Percentiles rank a stretch among this genome's conserved stretches.
phyloP scores from a whole-genome alignment of 495 filamentous ascomycete species.

The Xanthoparmelia taractica region DNA sequence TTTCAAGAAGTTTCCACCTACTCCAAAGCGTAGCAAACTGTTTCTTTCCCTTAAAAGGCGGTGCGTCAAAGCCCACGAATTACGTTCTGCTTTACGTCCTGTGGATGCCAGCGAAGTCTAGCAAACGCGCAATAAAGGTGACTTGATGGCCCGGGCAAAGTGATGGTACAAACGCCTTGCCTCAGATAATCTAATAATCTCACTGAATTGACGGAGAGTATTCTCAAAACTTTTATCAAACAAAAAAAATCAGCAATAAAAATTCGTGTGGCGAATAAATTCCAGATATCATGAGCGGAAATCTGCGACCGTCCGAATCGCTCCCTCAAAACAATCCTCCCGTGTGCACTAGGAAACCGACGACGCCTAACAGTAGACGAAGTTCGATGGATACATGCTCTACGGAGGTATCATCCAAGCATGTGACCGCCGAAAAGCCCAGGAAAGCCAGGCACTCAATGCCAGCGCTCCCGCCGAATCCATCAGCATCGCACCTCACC shows the following conservation, averaged over 20 bases:
- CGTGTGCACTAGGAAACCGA: neutral
- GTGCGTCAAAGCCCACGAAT: neutral
- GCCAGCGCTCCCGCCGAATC: neutral
- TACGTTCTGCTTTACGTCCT: neutral
- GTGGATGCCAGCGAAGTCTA: neutral
- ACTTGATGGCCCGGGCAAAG: neutral
- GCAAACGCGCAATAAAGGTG: neutral
- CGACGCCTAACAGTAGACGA: neutral
- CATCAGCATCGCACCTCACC: neutral
- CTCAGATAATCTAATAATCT: neutral
- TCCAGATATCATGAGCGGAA: neutral
- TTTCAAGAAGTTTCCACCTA: neutral
- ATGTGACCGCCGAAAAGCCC: neutral
- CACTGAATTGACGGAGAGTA: neutral
- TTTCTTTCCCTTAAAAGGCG: neutral
- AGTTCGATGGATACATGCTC: neutral
- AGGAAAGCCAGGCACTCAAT: neutral
- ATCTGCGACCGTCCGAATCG: neutral
- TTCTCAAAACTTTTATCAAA: neutral
- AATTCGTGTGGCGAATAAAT: neutral
- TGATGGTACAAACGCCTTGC: neutral
- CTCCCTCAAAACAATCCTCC: neutral
- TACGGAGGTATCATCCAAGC: neutral
- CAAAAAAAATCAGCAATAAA: neutral
- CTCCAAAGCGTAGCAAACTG: slow-evolving; percentile 3